Evolutionary conservation across 805 yeast species (phyloP).

Genomic region (Millerozyma acaciae): DNA sequence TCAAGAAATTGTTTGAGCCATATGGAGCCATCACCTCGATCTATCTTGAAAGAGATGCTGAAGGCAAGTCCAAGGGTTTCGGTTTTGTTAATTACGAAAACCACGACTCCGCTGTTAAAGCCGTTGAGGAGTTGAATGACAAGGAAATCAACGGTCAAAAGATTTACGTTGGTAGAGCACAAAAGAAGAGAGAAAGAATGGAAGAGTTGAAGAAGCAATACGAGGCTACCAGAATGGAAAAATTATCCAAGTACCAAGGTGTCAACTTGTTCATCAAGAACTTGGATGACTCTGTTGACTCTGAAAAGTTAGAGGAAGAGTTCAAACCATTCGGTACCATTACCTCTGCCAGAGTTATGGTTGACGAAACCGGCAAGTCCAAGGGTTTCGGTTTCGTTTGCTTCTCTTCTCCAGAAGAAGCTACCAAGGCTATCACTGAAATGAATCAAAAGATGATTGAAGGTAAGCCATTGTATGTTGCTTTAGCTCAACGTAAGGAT

Average conservation of each 20-base stretch:
- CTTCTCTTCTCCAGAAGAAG: constrained; percentile 97
- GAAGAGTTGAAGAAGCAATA: constrained; percentile 94
- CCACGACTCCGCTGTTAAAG: constrained; percentile 85
- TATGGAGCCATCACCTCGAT: constrained; percentile 83
- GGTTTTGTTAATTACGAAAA: constrained; percentile 90
- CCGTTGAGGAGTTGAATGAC: constrained; percentile 90
- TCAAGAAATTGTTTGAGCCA: constrained; percentile 65
- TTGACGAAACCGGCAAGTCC: constrained; percentile 89
- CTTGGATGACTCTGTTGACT: constrained; percentile 90
- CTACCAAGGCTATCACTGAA: constrained; percentile 96
- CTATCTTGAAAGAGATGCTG: constrained; percentile 71
- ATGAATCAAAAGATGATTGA: constrained; percentile 96
- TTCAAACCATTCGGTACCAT: constrained; percentile 91
- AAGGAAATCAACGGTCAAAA: constrained; percentile 79
- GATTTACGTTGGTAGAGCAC: constrained; percentile 97
- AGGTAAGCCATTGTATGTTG: constrained; percentile 96
- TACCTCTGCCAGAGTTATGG: constrained; percentile 95
- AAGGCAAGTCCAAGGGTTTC: constrained; percentile 90
- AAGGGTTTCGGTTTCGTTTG: constrained; percentile 99
- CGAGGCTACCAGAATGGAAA: constrained; percentile 89
- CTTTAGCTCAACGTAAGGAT: constrained; percentile 97
- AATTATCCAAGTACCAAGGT: constrained; percentile 92
- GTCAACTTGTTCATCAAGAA: constrained; percentile 95
- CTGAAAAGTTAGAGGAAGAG: constrained; percentile 87
- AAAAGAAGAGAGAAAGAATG: constrained; percentile 96